Base-by-base conservation (phyloP, 345 rosid genomes). In the Crucihimalaya himalaica region DNA sequence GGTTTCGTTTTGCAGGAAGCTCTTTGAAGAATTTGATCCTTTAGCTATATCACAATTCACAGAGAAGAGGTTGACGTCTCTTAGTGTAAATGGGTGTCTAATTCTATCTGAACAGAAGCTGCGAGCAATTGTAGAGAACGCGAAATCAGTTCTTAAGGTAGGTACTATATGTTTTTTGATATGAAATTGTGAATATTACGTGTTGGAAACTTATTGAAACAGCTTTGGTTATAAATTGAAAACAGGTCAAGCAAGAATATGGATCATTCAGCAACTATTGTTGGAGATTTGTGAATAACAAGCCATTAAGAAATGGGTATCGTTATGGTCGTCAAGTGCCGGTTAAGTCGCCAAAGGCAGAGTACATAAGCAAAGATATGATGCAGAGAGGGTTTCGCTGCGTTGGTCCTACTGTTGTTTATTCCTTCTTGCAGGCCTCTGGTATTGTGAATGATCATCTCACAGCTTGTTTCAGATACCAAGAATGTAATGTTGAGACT, bases 341-440 rank as follows among this genome's bases (percentile, higher is more conserved):
- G 6, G 89, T 82, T 2, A 93, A 89, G 85, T 89, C 95, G 4
- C 96, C 97, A 1, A 93, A 91, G 78, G 92, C 97, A 19, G 98
- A 91, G 75, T 53, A 83, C 53, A 82, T 94, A 12, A 91, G 97
- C 88, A 93, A 91, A 83, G 91, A 91, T 66, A 79, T 93, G 83
- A 93, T 91, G 96, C 94, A 58, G 80, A 84, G 93, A 84, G 98
- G 98, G 63, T 91, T 94, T 71, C 83, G 91, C 6, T 91, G 91
- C 8, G 95, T 94, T n/a, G 98, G 98, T 15, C 97, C 98, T 0
- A 87, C 93, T 0, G 87, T 88, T 25, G 64, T 94, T 10, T 91
- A 94, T 58, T 91, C 97, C 0, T 94, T 91, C 90, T 84, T 91
- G 93, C 97, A 94, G 75, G 95, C 76, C 20, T 79, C 87, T 15